Conservation (phyloP, 345 rosid genomes). For the Acer yangbiense region DNA sequence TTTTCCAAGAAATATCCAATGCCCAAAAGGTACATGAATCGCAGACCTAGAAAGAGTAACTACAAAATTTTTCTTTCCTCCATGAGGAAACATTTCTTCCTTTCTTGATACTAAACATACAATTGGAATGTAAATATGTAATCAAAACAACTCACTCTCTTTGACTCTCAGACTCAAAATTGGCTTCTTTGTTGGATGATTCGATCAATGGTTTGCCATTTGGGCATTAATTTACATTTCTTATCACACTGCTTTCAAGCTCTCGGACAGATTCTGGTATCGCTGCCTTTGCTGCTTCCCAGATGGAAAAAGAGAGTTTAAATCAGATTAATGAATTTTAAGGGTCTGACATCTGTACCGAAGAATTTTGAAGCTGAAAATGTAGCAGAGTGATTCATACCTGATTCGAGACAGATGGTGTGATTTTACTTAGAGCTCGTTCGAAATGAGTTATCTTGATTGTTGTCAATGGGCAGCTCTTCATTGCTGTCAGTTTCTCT, state of each 20-base stretch:
- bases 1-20: background rate
- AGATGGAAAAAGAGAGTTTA: slow-evolving; percentile 4
- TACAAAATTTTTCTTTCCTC: background rate
- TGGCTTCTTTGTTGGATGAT: background rate
- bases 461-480: slow-evolving; percentile 24
- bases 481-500: slow-evolving; percentile 36
- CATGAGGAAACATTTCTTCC: background rate
- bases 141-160: background rate
- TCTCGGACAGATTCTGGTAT: slow-evolving; percentile 41
- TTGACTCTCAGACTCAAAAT: background rate
- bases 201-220: background rate
- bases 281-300: slow-evolving; percentile 52
- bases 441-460: slow-evolving; percentile 65
- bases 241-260: slow-evolving; percentile 38
- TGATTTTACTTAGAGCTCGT: slow-evolving; percentile 51
- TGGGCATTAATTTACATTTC: background rate
- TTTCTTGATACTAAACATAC: background rate
- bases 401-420: slow-evolving; percentile 64
- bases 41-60: background rate
- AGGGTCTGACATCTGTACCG: background rate
- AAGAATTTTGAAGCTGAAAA: background rate
- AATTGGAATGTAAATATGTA: background rate
- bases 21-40: background rate
- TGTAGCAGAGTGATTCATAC: slow-evolving; percentile 31
- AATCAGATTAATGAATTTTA: background rate